Evolutionary conservation across 1,284 basidiomycete species (phyloP).

Genomic region (Irpex rosettiformis): DNA sequence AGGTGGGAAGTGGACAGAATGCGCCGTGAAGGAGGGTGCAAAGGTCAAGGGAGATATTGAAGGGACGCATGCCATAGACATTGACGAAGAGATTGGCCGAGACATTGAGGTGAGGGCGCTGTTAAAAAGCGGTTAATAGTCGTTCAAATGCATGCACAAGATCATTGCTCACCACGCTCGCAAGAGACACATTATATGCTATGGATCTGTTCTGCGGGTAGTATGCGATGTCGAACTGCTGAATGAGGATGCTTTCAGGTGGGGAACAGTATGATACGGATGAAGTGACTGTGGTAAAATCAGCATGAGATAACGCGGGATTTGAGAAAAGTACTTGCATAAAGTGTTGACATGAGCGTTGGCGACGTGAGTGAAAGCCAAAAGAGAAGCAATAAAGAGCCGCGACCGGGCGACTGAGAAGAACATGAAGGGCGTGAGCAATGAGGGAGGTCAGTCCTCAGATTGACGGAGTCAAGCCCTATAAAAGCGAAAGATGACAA

Average conservation of each 20-base stretch:
- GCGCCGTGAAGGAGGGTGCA: constrained; percentile 74
- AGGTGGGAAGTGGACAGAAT: constrained; percentile 84
- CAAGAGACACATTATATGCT: constrained; percentile 71
- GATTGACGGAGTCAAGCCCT: constrained; percentile 8
- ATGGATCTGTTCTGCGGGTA: constrained; percentile 68
- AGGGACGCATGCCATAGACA: constrained; percentile 74
- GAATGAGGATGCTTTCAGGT: constrained; percentile 74
- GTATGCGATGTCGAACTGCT: constrained; percentile 79
- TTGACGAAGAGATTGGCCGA: constrained; percentile 77
- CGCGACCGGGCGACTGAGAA: constrained; percentile 70
- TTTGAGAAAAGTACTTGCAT: constrained; percentile 44
- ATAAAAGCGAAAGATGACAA: constrained; percentile 10
- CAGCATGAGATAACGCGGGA: constrained; percentile 11
- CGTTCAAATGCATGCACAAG: constrained; percentile 22
- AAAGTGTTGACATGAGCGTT: constrained; percentile 49
- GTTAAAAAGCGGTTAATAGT: constrained; percentile 26
- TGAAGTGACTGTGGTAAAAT: constrained; percentile 58
- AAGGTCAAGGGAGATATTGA: constrained; percentile 79
- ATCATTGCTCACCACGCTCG: constrained; percentile 58
- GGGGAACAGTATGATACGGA: constrained; percentile 87
- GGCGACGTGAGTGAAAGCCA: constrained; percentile 39
- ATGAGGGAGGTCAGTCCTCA: constrained; percentile 15
- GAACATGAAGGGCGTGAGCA: constrained; percentile 45
- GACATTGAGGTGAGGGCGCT: constrained; percentile 76
- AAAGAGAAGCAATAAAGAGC: constrained; percentile 39